Conservation (phyloP, 768 basidiomycete genomes). For the Hygrocybe punicea region DNA sequence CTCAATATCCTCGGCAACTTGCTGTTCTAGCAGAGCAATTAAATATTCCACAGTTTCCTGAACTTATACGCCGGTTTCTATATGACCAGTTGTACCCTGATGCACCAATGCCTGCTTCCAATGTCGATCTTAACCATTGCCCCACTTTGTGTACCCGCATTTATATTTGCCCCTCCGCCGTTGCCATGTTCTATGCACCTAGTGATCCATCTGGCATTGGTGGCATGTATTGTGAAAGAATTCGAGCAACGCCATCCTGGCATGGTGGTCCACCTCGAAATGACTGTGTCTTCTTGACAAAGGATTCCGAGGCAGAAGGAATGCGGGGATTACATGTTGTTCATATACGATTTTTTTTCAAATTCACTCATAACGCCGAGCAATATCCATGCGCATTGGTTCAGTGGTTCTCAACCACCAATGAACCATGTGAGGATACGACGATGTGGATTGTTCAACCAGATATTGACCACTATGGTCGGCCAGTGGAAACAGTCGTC, state of each 20-base stretch:
- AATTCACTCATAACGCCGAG: neutral
- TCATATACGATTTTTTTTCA: constrained; percentile 28
- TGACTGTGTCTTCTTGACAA: constrained; percentile 27
- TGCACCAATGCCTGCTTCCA: neutral
- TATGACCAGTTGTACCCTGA: constrained; percentile 11
- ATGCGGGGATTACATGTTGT: constrained; percentile 28
- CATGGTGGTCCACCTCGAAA: constrained; percentile 2
- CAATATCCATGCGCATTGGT: constrained; percentile 12
- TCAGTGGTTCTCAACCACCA: constrained; percentile 6
- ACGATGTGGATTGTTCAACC: constrained; percentile 19
- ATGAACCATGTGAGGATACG: constrained; percentile 10
- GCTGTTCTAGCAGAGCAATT: neutral
- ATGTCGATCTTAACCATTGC: neutral
- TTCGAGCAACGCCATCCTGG: constrained; percentile 13
- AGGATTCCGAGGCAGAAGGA: constrained; percentile 9
- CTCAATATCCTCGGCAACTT: neutral
- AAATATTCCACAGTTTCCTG: constrained; percentile 16
- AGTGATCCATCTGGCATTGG: constrained; percentile 25
- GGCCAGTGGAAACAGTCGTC: neutral
- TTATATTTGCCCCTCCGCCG: constrained; percentile 12
- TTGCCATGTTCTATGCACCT: constrained; percentile 23
- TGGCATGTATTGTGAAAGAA: constrained; percentile 28
- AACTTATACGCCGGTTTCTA: constrained; percentile 26
- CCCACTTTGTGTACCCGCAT: neutral
- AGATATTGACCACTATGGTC: constrained; percentile 9